Base-by-base conservation (phyloP, 2,329 filamentous ascomycete genomes). In the Aspergillus japonicus region DNA sequence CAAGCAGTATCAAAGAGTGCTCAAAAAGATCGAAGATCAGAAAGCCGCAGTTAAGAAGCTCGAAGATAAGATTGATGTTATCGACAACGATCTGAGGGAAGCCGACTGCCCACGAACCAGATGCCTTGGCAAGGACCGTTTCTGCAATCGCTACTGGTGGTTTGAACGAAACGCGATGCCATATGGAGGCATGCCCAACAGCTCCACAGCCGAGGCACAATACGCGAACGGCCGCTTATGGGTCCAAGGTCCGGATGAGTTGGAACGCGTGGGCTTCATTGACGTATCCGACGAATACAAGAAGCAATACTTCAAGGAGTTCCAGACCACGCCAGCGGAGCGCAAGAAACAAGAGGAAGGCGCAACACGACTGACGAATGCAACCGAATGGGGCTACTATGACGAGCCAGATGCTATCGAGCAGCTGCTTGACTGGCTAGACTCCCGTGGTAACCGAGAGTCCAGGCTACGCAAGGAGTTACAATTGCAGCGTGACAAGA, bases 111-210 rank as follows among this genome's bases (percentile, higher is more conserved):
- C 93, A 39, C 89, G 95, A 62, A 96, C 93, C 19, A 88, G 91
- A 63, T 87, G 94, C 19, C 82, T 99, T 26, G 95, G 95, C 61
- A 94, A 95, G 74, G 95, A 99, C 77, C 87, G 95, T 49, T 99
- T 96, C 81, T 96, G 94, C 87, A 98, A 99, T 76, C 87, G 94
- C 56, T 99, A 98, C 77, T 98, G 96, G 81, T 99, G 95, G 94
- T 97, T 98, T 74, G 95, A 99, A 77, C 89, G 94, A 63, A 99
- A 98, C 71, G 95, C 93, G 24, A 98, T 98, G 93, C 95, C 95
- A 0, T 96, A 94, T 70, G 92, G 85, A 33, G 95, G 95, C 4
- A 82, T 97, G 57, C 93, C 93, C 0, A 86, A 85, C 64, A 96
- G 92, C 75, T 97, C 93, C 16, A 98, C 94, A 1, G 90, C 92